phyloP scores from a whole-genome alignment of 1,139 yeast genomes.

The Yarrowia galli region DNA sequence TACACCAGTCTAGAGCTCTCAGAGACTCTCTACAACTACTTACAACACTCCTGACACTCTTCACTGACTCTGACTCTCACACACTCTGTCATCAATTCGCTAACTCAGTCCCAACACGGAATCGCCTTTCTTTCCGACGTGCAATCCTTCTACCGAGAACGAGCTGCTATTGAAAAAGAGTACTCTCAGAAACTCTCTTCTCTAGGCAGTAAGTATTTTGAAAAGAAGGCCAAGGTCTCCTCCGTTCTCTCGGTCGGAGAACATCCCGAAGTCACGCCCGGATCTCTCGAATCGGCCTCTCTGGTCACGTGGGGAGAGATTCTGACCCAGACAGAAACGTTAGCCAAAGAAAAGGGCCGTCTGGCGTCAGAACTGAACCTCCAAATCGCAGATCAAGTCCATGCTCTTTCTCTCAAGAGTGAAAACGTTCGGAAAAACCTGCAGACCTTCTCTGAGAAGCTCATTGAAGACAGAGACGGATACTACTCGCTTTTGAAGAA shows the following conservation, averaged over 20 bases:
- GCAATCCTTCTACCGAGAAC: constrained; percentile 81
- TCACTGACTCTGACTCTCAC: too few relatives aligned
- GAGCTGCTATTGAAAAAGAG: constrained; percentile 83
- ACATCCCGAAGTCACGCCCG: constrained; percentile 89
- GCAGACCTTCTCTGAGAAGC: constrained; percentile 63
- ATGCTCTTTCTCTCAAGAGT: constrained; percentile 61
- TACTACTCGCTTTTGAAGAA: constrained; percentile 72
- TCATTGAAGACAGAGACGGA: constrained; percentile 64
- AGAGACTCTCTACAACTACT: too few relatives aligned
- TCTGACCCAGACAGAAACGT: constrained; percentile 80
- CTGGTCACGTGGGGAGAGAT: constrained; percentile 94
- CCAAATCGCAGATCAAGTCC: constrained; percentile 70
- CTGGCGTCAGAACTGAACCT: constrained; percentile 68
- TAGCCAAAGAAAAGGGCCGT: constrained; percentile 70
- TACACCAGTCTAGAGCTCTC: too few relatives aligned
- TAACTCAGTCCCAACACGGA: constrained; percentile 61
- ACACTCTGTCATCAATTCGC: too few relatives aligned
- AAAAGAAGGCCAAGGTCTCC: constrained; percentile 74
- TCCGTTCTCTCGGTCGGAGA: constrained; percentile 87
- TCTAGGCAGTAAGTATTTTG: constrained; percentile 73
- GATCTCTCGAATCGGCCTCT: constrained; percentile 91
- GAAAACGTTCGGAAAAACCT: constrained; percentile 64
- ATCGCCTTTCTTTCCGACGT: constrained; percentile 78
- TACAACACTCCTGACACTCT: too few relatives aligned
- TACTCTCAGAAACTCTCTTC: constrained; percentile 72